phyloP scores from a whole-genome alignment of 352 stramenopile genomes.

The Phytophthora gonapodyides region DNA sequence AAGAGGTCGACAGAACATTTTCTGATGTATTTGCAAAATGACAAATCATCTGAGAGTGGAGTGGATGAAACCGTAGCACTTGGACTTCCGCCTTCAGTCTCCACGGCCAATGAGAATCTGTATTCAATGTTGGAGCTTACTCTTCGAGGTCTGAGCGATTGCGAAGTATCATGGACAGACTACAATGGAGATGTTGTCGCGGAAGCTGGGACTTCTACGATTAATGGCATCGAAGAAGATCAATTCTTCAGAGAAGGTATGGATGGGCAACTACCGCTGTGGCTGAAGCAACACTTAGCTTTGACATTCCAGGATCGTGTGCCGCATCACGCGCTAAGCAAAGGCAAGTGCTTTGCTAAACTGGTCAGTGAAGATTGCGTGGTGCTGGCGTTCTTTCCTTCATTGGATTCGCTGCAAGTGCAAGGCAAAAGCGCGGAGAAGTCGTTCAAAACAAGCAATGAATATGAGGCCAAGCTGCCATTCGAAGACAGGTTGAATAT shows the following conservation, averaged over 20 bases:
- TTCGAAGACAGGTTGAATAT: slow-evolving; percentile 17
- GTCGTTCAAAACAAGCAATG: slow-evolving; percentile 11
- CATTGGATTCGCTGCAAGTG: slow-evolving; percentile 58
- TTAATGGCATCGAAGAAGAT: slow-evolving; percentile 40
- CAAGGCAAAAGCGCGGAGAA: slow-evolving; percentile 39
- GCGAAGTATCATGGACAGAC: slow-evolving; percentile 87
- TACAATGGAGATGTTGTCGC: slow-evolving; percentile 52
- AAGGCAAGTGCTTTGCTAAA: slow-evolving; percentile 89
- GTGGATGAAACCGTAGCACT: slow-evolving; percentile 5
- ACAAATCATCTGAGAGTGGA: slow-evolving; percentile 10
- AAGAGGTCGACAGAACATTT: slow-evolving; percentile 80
- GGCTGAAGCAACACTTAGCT: slow-evolving; percentile 59
- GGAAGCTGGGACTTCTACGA: slow-evolving; percentile 12
- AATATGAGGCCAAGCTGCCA: slow-evolving; percentile 8
- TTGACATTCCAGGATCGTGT: slow-evolving; percentile 50
- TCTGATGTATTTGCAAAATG: slow-evolving; percentile 82
- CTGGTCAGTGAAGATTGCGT: slow-evolving; percentile 71
- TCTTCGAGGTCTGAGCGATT: slow-evolving; percentile 77
- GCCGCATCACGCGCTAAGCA: slow-evolving; percentile 48
- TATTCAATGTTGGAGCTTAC: slow-evolving; percentile 90
- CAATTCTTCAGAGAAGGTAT: slow-evolving; percentile 49
- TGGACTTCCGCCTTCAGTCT: slow-evolving; percentile 34
- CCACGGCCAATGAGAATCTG: slow-evolving; percentile 75
- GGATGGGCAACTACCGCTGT: slow-evolving; percentile 70
- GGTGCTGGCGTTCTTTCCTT: slow-evolving; percentile 80